Percentiles rank a stretch among this genome's conserved stretches.
These are phyloP conservation scores for Colletotrichum navitas DNA, from an alignment of 2,329 filamentous ascomycete genomes.

Conservation along the genomic window DNA sequence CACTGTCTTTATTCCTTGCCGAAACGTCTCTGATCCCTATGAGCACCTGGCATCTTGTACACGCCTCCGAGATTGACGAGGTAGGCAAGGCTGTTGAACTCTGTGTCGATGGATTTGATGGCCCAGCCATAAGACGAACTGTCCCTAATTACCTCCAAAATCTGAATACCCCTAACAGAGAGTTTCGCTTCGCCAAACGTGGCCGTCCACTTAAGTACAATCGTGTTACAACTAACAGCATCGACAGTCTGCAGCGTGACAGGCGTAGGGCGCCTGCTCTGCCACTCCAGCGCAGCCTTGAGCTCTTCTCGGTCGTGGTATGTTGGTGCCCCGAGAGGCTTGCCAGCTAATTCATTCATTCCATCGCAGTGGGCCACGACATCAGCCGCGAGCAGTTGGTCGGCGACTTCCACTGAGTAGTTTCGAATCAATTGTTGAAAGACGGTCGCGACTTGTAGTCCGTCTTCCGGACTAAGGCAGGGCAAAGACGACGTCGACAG, in stretches of 20 bases:
- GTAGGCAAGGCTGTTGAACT: slow-evolving; percentile 22
- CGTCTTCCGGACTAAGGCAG: neutral
- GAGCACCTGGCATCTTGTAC: slow-evolving; percentile 13
- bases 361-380: neutral
- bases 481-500: neutral
- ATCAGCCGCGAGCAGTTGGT: neutral
- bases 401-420: neutral
- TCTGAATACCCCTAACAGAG: slow-evolving; percentile 15
- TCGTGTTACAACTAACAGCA: slow-evolving; percentile 2
- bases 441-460: neutral
- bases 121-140: neutral
- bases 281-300: slow-evolving; percentile 14
- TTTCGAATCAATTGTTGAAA: neutral
- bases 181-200: neutral
- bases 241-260: slow-evolving; percentile 2
- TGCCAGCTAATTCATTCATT: slow-evolving; percentile 15
- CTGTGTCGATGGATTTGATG: slow-evolving; percentile 1
- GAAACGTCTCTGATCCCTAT: too few species aligned
- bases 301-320: slow-evolving; percentile 14
- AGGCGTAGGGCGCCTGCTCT: slow-evolving; percentile 9
- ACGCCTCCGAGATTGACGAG: slow-evolving; percentile 8
- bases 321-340: slow-evolving; percentile 10
- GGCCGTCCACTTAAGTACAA: slow-evolving; percentile 18
- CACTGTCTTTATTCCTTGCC: too few species aligned
- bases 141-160: too few species aligned